These are phyloP conservation scores for Mucor racemosus DNA, from an alignment of 371 early-diverging fungal species.

Conservation along the genomic window DNA sequence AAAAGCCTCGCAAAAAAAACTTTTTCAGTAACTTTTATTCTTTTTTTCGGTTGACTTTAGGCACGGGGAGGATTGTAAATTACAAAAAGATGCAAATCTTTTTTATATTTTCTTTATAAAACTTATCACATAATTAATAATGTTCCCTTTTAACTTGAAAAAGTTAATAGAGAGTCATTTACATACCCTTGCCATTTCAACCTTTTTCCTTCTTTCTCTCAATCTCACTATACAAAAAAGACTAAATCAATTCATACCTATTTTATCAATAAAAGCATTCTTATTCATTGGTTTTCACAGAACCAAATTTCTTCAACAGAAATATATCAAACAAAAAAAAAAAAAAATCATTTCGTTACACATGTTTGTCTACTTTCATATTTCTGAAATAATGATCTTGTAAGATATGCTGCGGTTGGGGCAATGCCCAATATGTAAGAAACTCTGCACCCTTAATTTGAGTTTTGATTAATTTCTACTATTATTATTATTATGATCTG, in stretches of 20 bases:
- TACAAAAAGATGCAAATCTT: constrained; percentile 19
- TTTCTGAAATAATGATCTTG: not conserved
- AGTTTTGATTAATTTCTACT: too few species aligned
- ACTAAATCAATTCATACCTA: not conserved
- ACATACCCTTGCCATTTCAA: constrained; percentile 33
- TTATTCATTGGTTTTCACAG: constrained; percentile 18
- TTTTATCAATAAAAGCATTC: constrained; percentile 11
- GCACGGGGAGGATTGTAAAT: constrained; percentile 45
- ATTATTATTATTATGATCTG: too few species aligned
- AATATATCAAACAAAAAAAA: constrained; percentile 13
- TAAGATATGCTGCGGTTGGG: not conserved
- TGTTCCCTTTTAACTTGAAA: constrained; percentile 17
- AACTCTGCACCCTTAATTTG: too few species aligned
- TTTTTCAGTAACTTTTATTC: constrained; percentile 12
- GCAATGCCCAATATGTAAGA: not conserved
- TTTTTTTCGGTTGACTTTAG: constrained; percentile 19
- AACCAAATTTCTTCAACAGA: constrained; percentile 26
- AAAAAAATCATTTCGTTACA: constrained; percentile 7
- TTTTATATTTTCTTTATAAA: constrained; percentile 21
- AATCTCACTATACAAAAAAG: not conserved
- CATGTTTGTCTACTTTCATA: not conserved
- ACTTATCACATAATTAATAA: constrained; percentile 14
- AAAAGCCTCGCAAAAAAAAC: constrained; percentile 23
- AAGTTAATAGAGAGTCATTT: constrained; percentile 25
- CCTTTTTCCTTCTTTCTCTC: constrained; percentile 9